These are phyloP conservation scores for Trichomonas gallinae DNA, from an alignment of 208 protist genomes.

Conservation along the genomic window DNA sequence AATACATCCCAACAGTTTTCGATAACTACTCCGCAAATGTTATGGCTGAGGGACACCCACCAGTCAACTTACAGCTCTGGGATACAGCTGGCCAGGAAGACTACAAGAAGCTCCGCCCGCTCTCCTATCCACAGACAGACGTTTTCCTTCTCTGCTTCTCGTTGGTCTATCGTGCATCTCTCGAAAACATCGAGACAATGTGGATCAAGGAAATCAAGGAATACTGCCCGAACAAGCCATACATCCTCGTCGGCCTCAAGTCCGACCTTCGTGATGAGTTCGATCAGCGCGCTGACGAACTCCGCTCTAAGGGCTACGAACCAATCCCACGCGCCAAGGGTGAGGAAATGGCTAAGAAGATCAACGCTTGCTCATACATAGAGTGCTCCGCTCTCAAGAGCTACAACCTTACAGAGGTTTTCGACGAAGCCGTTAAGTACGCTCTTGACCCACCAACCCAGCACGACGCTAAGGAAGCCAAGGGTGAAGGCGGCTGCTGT, in stretches of 20 bases:
- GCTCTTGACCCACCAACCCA: not conserved
- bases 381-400: not conserved
- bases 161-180: not conserved
- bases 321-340: not conserved
- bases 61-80: not conserved
- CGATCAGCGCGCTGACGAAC: not conserved
- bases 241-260: not conserved
- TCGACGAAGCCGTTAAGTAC: not conserved
- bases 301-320: not conserved
- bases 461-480: not conserved
- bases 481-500: not conserved
- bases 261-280: slow-evolving; percentile 1
- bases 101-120: not conserved
- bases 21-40: slow-evolving; percentile 65
- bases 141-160: slow-evolving; percentile 15
- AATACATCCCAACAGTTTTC: slow-evolving; percentile 61
- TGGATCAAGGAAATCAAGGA: slow-evolving; percentile 1
- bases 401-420: not conserved
- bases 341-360: not conserved
- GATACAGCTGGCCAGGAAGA: slow-evolving; percentile 4
- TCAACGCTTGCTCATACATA: not conserved
- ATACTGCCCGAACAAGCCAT: not conserved
- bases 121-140: not conserved
- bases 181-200: not conserved
- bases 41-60: slow-evolving; percentile 31